Percentiles rank a stretch among this genome's conserved stretches.
phyloP scores from a whole-genome alignment of 2,329 filamentous ascomycete species.

The Curvularia sp. region DNA sequence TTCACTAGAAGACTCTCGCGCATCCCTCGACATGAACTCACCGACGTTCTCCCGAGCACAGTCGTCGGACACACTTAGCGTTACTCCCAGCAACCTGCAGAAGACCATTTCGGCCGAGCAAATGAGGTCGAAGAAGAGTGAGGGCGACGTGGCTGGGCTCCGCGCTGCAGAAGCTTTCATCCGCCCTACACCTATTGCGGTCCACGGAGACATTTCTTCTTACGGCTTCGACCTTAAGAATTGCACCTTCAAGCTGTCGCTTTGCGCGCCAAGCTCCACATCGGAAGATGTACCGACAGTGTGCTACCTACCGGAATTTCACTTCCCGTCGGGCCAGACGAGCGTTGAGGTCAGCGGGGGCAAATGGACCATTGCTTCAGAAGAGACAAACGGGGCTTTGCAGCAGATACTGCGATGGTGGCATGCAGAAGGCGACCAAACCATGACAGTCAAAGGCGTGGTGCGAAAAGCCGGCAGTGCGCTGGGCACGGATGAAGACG shows the following conservation, averaged over 20 bases:
- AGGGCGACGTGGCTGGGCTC: constrained; percentile 63
- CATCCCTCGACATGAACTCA: constrained; percentile 58
- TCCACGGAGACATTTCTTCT: constrained; percentile 72
- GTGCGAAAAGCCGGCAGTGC: constrained; percentile 63
- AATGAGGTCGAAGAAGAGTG: constrained; percentile 48
- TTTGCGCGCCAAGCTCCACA: constrained; percentile 68
- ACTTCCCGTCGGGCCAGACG: constrained; percentile 80
- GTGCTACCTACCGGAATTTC: constrained; percentile 87
- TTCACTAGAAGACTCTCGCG: constrained; percentile 60
- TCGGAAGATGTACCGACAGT: constrained; percentile 74
- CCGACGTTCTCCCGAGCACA: constrained; percentile 64
- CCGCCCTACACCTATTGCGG: constrained; percentile 79
- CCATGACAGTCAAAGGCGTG: constrained; percentile 75
- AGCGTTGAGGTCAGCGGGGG: constrained; percentile 80
- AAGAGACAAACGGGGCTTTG: constrained; percentile 72
- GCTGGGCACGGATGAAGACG: constrained; percentile 70
- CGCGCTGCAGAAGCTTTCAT: constrained; percentile 94
- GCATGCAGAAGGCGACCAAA: constrained; percentile 87
- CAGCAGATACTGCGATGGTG: constrained; percentile 88
- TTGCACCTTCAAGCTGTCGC: constrained; percentile 76
- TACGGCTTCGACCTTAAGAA: constrained; percentile 84
- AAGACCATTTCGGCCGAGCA: constrained; percentile 69
- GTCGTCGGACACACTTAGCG: constrained; percentile 56
- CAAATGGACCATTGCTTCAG: constrained; percentile 83
- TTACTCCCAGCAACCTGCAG: constrained; percentile 80